Evolutionary conservation across 306 rosid genomes (phyloP).

Genomic region (Hippophae tibetana): DNA sequence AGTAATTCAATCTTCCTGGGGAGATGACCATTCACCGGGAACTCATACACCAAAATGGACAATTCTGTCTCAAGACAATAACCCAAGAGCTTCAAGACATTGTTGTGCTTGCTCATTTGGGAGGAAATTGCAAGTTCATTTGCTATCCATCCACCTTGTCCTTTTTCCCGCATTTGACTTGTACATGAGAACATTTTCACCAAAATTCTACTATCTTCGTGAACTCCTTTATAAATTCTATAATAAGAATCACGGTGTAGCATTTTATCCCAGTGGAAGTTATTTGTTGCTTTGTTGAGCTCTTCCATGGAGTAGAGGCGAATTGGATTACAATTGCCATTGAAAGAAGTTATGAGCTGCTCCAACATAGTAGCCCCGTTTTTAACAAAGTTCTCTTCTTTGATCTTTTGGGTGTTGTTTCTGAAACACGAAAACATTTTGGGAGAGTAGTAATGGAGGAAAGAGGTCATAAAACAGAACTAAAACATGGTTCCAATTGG

Average conservation of each 20-base stretch:
- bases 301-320: conserved; percentile 3
- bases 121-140: conserved; percentile 12
- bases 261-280: background rate
- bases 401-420: background rate
- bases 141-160: background rate
- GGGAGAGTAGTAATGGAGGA: background rate
- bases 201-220: background rate
- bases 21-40: conserved; percentile 13
- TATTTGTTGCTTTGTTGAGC: conserved; percentile 7
- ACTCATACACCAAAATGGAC: conserved; percentile 12
- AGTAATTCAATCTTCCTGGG: background rate
- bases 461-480: background rate
- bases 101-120: conserved; percentile 17
- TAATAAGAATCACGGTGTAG: background rate
- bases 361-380: conserved; percentile 14
- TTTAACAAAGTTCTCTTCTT: background rate
- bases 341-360: background rate
- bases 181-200: background rate
- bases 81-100: conserved; percentile 13
- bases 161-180: too few relatives aligned
- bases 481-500: too few relatives aligned
- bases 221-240: background rate
- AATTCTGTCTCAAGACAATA: conserved; percentile 15
- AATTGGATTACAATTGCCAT: conserved; percentile 11
- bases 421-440: background rate